Base-by-base conservation (phyloP, 768 basidiomycete species). In the Cystoderma amianthinum region DNA sequence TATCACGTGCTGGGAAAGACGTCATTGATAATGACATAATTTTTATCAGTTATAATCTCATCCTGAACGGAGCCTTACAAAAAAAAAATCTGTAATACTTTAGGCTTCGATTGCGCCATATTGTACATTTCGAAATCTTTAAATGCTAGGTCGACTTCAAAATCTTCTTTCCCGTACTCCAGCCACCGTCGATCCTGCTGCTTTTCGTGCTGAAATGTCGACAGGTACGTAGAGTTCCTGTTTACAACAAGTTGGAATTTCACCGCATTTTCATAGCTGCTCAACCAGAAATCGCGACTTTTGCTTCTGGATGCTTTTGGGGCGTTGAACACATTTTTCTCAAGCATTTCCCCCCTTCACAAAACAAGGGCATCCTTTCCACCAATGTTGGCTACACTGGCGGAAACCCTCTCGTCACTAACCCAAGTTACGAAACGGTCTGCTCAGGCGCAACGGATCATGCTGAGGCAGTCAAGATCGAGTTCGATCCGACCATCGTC, bases 381-480 rank as follows among this genome's bases (percentile, higher is more conserved):
- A 85, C 83, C 1, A 56, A 73, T 12, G 89, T 92, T 3, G 89
- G 89, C 20, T 91, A 85, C 60, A 90, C 82, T 0, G 88, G 87
- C 3, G 87, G 86, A 13, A 73, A 75, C 45, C 60, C 65, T 1
- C 62, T 68, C 10, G 68, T 67, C 15, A 60, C 53, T 38, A 70
- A 76, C 41, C 90, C 89, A 0, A 67, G 62, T 39, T 97, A 97
- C 58, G 60, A 64, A 23, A 63, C 75, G 21, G 93, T 98, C 18
- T 94, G 94, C 59, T 58, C 68, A 2, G 94, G 93, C 1, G 53
- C 63, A 17, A 97, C 95, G 2, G 76, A 81, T 36, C 92, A 96
- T 58, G 95, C 95, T 1, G 95, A 97, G 60, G 82, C 91, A 4
- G 60, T 92, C 46, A 77, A 73, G 58, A 82, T 98, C 44, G 84